Evolutionary conservation across 2,329 filamentous ascomycete species (phyloP).

Genomic region (Calycina herbarum): DNA sequence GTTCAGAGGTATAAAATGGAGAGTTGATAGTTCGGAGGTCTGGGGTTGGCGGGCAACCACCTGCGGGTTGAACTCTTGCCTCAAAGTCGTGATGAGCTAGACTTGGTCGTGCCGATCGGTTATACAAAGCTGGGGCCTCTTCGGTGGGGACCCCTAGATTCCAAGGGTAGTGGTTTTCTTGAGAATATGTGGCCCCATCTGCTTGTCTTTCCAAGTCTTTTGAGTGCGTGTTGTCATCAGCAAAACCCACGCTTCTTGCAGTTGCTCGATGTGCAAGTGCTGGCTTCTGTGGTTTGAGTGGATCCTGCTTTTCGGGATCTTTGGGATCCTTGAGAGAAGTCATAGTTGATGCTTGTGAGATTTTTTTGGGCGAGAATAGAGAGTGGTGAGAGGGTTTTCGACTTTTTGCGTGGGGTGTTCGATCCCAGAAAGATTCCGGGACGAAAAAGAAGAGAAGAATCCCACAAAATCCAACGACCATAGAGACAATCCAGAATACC

Average conservation of each 20-base stretch:
- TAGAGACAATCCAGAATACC: constrained; percentile 87
- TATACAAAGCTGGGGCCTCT: background rate
- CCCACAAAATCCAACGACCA: constrained; percentile 71
- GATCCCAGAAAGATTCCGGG: constrained; percentile 94
- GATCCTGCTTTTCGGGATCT: constrained; percentile 2
- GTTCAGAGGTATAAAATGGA: constrained; percentile 36
- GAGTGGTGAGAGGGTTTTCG: constrained; percentile 20
- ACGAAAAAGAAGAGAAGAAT: constrained; percentile 83
- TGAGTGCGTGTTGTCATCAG: constrained; percentile 26
- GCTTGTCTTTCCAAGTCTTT: constrained; percentile 11
- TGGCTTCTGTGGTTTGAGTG: constrained; percentile 12
- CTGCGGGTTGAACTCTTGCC: constrained; percentile 25
- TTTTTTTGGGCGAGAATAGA: constrained; percentile 22
- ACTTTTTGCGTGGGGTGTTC: constrained; percentile 57
- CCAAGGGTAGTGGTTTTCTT: too few relatives aligned
- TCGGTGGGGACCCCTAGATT: too few relatives aligned
- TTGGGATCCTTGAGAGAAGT: background rate
- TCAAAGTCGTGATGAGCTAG: constrained; percentile 12
- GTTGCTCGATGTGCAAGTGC: constrained; percentile 13
- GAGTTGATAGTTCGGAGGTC: constrained; percentile 42
- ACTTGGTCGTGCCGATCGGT: background rate
- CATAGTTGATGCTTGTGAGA: constrained; percentile 7
- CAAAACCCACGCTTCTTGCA: constrained; percentile 49
- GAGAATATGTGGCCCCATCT: constrained; percentile 6
- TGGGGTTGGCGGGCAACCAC: constrained; percentile 34